Conservation (phyloP, 2,329 filamentous ascomycete species). For the Akanthomyces lecanii region DNA sequence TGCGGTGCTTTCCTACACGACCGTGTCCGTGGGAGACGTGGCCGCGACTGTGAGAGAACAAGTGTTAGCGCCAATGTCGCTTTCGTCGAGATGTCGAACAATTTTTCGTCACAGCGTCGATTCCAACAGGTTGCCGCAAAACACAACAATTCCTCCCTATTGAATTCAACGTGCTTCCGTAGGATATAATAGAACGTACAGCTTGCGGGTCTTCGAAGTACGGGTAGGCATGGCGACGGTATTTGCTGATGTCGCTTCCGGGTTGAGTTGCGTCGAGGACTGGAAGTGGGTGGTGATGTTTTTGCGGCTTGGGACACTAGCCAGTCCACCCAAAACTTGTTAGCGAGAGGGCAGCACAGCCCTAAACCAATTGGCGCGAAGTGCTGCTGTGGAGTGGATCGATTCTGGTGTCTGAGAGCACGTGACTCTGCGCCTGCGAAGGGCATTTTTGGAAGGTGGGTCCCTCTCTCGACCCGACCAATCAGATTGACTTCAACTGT, state of each 20-base stretch:
- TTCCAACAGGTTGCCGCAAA: slow-evolving; percentile 12
- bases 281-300: slow-evolving; percentile 36
- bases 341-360: slow-evolving; percentile 40
- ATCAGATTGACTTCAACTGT: background rate
- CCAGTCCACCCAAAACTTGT: slow-evolving; percentile 30
- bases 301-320: slow-evolving; percentile 32
- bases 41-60: slow-evolving; percentile 65
- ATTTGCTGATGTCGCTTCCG: slow-evolving; percentile 41
- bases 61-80: slow-evolving; percentile 26
- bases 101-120: slow-evolving; percentile 1
- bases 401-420: slow-evolving; percentile 22
- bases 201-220: slow-evolving; percentile 73
- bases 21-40: slow-evolving; percentile 98
- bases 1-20: slow-evolving; percentile 98
- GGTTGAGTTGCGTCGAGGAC: slow-evolving; percentile 31
- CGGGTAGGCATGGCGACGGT: slow-evolving; percentile 67
- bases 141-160: slow-evolving; percentile 8
- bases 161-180: slow-evolving; percentile 5
- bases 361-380: slow-evolving; percentile 30
- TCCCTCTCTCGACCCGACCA: background rate
- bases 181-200: slow-evolving; percentile 45
- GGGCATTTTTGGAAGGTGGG: background rate
- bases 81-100: slow-evolving; percentile 13
- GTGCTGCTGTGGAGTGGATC: slow-evolving; percentile 10
- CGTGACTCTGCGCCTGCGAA: slow-evolving; percentile 25